Evolutionary conservation across 2,329 filamentous ascomycete species (phyloP).

Genomic region (Arthroderma sp.): DNA sequence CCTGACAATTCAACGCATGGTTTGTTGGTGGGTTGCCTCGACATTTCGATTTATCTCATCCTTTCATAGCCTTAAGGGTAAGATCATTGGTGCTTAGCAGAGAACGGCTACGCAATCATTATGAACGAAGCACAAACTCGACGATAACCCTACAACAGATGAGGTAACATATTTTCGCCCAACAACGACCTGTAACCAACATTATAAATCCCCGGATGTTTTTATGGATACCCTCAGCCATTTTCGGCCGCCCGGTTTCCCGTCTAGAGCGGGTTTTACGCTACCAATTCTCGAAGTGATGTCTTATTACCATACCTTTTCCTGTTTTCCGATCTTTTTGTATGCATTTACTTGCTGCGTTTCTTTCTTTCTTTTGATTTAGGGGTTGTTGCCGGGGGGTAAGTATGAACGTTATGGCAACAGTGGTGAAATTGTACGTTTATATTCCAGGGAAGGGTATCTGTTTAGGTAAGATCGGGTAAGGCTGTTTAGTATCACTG

Average conservation of each 20-base stretch:
- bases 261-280: neutral
- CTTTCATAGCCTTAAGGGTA: constrained; percentile 27
- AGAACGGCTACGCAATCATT: neutral
- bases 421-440: constrained; percentile 3
- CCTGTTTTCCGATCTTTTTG: neutral
- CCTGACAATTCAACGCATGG: constrained; percentile 19
- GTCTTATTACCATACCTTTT: constrained; percentile 2
- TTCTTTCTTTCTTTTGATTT: constrained; percentile 24
- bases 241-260: neutral
- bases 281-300: constrained; percentile 4
- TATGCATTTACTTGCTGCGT: constrained; percentile 13
- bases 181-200: neutral
- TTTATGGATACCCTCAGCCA: neutral
- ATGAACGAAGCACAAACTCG: neutral
- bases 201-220: neutral
- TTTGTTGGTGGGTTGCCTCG: constrained; percentile 37
- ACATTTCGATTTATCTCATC: constrained; percentile 18
- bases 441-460: neutral
- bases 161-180: neutral
- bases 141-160: neutral
- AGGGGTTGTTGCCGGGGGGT: constrained; percentile 24
- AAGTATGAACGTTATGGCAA: constrained; percentile 31
- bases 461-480: constrained; percentile 34
- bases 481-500: constrained; percentile 24
- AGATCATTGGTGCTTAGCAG: constrained; percentile 15